phyloP scores from a whole-genome alignment of 352 stramenopile species.

The Globisporangium cylindrosporum region DNA sequence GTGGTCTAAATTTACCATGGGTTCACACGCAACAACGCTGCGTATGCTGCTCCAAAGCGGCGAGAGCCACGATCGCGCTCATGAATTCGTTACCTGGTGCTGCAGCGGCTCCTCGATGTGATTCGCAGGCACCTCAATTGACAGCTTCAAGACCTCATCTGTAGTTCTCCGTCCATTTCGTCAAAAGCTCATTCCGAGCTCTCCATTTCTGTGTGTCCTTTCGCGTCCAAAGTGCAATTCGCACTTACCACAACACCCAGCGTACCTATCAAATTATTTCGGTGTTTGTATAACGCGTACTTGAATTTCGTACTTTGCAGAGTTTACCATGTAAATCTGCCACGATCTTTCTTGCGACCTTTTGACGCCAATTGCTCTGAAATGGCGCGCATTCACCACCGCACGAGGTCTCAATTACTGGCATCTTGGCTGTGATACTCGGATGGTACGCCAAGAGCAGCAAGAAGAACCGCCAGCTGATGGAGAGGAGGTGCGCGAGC shows the following conservation, averaged over 20 bases:
- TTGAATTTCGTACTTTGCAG: background rate
- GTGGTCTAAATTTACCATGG: background rate
- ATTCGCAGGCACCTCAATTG: background rate
- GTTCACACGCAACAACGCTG: background rate
- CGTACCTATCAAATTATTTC: background rate
- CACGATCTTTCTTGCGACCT: background rate
- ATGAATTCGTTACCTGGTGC: background rate
- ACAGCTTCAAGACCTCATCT: background rate
- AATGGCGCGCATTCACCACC: background rate
- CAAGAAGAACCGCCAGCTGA: slow-evolving; percentile 7
- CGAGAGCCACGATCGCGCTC: background rate
- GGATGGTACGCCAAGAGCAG: slow-evolving; percentile 1
- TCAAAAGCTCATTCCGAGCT: background rate
- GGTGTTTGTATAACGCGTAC: background rate
- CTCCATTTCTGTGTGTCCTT: slow-evolving; percentile 1
- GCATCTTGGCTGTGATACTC: background rate
- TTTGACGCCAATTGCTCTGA: background rate
- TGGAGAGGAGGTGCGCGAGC: slow-evolving; percentile 44
- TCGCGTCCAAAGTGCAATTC: background rate
- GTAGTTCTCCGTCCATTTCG: background rate
- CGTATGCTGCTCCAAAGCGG: background rate
- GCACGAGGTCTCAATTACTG: background rate
- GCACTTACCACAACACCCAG: background rate
- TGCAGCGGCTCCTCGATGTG: no score
- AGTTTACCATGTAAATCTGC: background rate